Conservation (phyloP, 2,329 filamentous ascomycete genomes). For the Xylaria arbuscula region DNA sequence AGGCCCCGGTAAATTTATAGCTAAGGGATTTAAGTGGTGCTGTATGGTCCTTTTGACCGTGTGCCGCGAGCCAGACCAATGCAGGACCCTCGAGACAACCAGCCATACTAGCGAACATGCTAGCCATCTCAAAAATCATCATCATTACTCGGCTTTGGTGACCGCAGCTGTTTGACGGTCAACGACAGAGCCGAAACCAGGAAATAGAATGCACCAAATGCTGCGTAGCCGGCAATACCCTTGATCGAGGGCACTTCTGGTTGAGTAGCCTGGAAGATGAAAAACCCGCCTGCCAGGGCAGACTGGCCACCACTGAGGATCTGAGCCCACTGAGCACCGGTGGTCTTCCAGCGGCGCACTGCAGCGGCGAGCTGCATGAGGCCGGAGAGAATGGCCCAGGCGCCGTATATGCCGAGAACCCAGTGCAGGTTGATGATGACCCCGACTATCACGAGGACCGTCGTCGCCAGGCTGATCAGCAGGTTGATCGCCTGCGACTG, state of each 20-base stretch:
- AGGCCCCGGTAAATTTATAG: neutral
- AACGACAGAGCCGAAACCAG: conserved; percentile 37
- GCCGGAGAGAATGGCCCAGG: conserved; percentile 38
- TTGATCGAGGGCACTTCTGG: conserved; percentile 34
- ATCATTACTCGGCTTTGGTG: conserved; percentile 30
- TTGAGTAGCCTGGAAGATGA: conserved; percentile 38
- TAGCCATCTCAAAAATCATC: conserved; percentile 32
- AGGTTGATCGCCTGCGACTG: conserved; percentile 36
- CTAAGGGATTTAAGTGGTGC: neutral
- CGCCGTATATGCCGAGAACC: conserved; percentile 40
- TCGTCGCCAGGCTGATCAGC: conserved; percentile 33
- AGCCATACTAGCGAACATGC: neutral
- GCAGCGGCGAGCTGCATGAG: conserved; percentile 37
- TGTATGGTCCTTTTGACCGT: neutral
- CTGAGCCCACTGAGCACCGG: conserved; percentile 37
- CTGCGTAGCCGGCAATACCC: conserved; percentile 36
- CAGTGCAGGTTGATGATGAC: conserved; percentile 37
- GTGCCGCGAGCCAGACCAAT: neutral
- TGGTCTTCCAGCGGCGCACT: conserved; percentile 34
- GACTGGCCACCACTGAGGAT: conserved; percentile 38
- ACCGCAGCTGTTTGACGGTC: conserved; percentile 35
- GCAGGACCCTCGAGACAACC: neutral
- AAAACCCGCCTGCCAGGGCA: conserved; percentile 35
- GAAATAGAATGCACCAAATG: conserved; percentile 39
- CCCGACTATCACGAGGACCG: conserved; percentile 29